Conservation (phyloP, 2,329 filamentous ascomycete genomes). For the Davidsoniella australis region DNA sequence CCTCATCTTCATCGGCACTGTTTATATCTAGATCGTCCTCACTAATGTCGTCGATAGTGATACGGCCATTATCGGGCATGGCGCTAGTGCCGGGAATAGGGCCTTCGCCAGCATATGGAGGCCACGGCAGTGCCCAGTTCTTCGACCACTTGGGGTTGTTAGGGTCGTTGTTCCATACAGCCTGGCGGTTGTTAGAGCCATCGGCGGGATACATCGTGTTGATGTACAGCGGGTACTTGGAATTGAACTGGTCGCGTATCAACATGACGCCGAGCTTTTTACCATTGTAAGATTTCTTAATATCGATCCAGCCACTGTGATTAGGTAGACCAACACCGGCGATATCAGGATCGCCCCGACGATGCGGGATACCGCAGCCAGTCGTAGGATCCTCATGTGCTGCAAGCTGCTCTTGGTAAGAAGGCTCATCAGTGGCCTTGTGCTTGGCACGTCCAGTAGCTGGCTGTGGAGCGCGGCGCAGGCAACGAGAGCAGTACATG, state of each 20-base stretch:
- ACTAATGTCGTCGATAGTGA: not conserved
- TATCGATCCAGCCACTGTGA: constrained; percentile 11
- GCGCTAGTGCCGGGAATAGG: constrained; percentile 1
- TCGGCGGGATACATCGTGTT: constrained; percentile 11
- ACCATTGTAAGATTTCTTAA: constrained; percentile 5
- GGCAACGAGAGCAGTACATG: constrained; percentile 11
- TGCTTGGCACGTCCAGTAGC: constrained; percentile 1
- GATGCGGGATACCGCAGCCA: constrained; percentile 11
- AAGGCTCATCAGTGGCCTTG: constrained; percentile 3
- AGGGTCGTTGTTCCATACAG: constrained; percentile 12
- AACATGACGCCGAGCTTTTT: constrained; percentile 5
- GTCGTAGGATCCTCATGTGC: constrained; percentile 6
- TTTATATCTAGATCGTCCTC: constrained; percentile 1
- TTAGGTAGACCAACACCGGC: constrained; percentile 11
- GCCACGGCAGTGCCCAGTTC: constrained; percentile 12
- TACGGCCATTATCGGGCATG: constrained; percentile 1
- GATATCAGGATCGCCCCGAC: constrained; percentile 4
- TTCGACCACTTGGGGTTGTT: constrained; percentile 3
- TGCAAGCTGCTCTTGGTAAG: constrained; percentile 2
- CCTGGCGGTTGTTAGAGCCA: constrained; percentile 5
- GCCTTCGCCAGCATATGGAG: constrained; percentile 9
- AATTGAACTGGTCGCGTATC: not conserved
- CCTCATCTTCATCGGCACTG: constrained; percentile 1
- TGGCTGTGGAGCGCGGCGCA: constrained; percentile 6
- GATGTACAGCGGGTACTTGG: constrained; percentile 10